Evolutionary conservation across 371 early-diverging fungal genomes (phyloP), one percentile per base, ranked within the genome.

Genomic region (Apophysomyces elegans): DNA sequence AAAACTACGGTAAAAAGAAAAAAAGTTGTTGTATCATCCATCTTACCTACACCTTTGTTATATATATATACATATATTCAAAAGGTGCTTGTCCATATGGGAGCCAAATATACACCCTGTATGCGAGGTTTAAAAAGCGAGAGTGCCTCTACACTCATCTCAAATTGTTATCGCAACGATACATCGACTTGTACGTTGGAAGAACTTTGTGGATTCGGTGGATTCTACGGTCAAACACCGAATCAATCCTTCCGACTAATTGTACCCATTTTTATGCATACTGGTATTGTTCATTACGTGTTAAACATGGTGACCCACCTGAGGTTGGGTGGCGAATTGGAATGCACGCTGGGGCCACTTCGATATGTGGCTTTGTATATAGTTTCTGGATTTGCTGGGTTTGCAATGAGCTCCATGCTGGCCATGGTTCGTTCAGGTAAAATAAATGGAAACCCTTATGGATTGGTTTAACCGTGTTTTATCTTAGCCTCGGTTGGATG

Each of bases 221-320:
- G 79, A 44, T 68, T 84, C 71, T 58, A 71, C 60, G 35, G 69
- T 12, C 62, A 63, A 50, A 37, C 79, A 61, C 83, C 87, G 0
- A 75, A 90, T 66, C 93, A 93, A 67, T 87, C 91, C 86, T 92
- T 77, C 71, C 80, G 94, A n/a, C 91, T 93, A 66, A 80, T 93
- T 60, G 66, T 80, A 11, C 87, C 94, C 14, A 88, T 93, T 39
- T 91, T 91, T 67, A 71, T 95, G 61, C 95, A 95, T 74, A 92
- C 85, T 21, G 95, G 94, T n/a, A 63, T 92, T 5, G 56, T 93
- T 1, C 95, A 95, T 72, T 71, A 89, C 35, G 12, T 86, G 1
- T 72, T 93, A 69, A 95, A 95, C 71, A 45, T 92, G 67, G 11
- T 80, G 13, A 84, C 88, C 47, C 93, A 93, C 61, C 64, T 90